A percentile compares a stretch with the other conserved stretches of the same genome.
phyloP scores from a whole-genome alignment of 257 asterid genomes.

The Solanum tarijense region DNA sequence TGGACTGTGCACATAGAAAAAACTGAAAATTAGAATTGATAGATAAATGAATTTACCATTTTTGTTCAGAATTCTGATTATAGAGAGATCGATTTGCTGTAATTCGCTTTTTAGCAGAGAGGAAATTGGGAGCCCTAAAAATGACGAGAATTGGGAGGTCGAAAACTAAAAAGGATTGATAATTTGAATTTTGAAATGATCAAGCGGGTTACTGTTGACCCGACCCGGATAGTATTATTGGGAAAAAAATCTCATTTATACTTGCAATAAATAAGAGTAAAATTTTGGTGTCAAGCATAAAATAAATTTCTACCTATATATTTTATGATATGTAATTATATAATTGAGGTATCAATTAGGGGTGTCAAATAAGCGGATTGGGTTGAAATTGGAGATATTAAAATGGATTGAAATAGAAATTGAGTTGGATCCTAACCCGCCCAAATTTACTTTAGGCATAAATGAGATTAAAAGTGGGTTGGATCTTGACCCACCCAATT shows the following conservation, averaged over 20 bases:
- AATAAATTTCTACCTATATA: too few relatives aligned
- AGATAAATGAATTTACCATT: not conserved
- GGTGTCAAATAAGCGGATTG: rapidly evolving
- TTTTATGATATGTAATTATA: too few relatives aligned
- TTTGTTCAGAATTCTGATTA: not conserved
- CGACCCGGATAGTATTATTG: not conserved
- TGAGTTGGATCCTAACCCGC: rapidly evolving
- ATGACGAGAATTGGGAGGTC: not conserved
- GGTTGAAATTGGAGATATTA: not conserved
- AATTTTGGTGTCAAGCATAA: not conserved
- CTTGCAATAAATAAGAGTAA: not conserved
- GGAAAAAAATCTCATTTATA: not conserved
- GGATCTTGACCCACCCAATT: not conserved
- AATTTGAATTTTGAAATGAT: not conserved
- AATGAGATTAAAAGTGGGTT: too few relatives aligned
- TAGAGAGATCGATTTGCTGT: not conserved
- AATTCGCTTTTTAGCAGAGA: not conserved
- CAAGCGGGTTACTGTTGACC: not conserved
- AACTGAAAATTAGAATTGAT: not conserved
- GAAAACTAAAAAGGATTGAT: not conserved
- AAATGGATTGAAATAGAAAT: too few relatives aligned
- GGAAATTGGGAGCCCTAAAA: not conserved
- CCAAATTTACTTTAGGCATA: too few relatives aligned
- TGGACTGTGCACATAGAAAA: not conserved
- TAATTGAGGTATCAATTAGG: too few relatives aligned